Conservation (phyloP, 768 basidiomycete species). For the Vararia minispora region DNA sequence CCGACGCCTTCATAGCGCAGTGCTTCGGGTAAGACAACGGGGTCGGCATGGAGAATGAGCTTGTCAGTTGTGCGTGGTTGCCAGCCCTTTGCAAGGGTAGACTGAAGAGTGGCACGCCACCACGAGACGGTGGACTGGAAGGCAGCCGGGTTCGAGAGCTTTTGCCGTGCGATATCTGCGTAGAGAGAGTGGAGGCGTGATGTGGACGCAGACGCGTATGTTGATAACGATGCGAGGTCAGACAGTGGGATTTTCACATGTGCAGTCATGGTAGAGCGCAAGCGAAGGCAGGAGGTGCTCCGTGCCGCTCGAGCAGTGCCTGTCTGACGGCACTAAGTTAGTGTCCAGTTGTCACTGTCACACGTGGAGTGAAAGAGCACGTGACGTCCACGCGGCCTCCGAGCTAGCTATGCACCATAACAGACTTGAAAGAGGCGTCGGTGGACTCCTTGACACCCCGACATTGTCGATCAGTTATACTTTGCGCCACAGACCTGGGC, state of each 20-base stretch:
- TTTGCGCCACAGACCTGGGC: too few relatives aligned
- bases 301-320: too few relatives aligned
- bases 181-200: constrained; percentile 70
- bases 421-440: too few relatives aligned
- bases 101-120: constrained; percentile 70
- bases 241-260: not conserved
- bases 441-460: too few relatives aligned
- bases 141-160: constrained; percentile 72
- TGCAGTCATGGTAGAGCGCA: not conserved
- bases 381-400: too few relatives aligned
- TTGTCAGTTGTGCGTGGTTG: constrained; percentile 34
- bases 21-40: constrained; percentile 38
- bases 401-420: too few relatives aligned
- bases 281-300: too few relatives aligned
- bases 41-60: constrained; percentile 48
- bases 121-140: constrained; percentile 76
- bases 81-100: constrained; percentile 45
- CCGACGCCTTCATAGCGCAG: constrained; percentile 60
- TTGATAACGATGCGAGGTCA: constrained; percentile 24
- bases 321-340: too few relatives aligned
- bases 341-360: too few relatives aligned
- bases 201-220: constrained; percentile 36
- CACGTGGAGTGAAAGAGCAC: too few relatives aligned
- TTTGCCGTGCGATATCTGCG: constrained; percentile 79
- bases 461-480: too few relatives aligned